These are phyloP conservation scores for Fragaria iinumae DNA, from an alignment of 306 rosid species.

Conservation along the genomic window DNA sequence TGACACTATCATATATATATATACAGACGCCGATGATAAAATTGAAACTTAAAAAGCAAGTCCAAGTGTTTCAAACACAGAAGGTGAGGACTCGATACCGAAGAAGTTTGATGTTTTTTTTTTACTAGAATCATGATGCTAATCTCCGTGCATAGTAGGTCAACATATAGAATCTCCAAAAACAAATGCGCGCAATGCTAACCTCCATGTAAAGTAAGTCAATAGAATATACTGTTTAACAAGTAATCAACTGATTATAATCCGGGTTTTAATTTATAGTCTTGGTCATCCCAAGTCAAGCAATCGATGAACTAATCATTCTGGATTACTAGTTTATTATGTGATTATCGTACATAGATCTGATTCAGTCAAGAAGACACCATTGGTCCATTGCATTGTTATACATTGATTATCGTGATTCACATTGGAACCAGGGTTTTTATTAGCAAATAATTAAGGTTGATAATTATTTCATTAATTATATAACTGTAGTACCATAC, in stretches of 20 bases:
- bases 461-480: not conserved
- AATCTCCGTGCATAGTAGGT: not conserved
- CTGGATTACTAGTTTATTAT: not conserved
- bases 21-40: no score
- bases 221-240: not conserved
- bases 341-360: not conserved
- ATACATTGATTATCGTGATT: not conserved
- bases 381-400: not conserved
- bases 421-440: not conserved
- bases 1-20: no score
- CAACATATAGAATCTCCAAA: not conserved
- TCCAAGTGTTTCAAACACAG: no score
- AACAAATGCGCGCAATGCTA: not conserved
- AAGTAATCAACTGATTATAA: not conserved
- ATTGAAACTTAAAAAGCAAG: no score
- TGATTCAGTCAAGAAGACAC: not conserved
- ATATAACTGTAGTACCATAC: no score
- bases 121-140: no score
- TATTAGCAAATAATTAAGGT: not conserved
- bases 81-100: no score
- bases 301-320: slow-evolving; percentile 12
- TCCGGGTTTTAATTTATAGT: not conserved
- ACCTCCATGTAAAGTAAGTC: not conserved
- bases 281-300: slow-evolving; percentile 1
- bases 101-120: no score